Evolutionary conservation across 2,329 filamentous ascomycete species (phyloP).

Genomic region (Herpotrichia juniperi): DNA sequence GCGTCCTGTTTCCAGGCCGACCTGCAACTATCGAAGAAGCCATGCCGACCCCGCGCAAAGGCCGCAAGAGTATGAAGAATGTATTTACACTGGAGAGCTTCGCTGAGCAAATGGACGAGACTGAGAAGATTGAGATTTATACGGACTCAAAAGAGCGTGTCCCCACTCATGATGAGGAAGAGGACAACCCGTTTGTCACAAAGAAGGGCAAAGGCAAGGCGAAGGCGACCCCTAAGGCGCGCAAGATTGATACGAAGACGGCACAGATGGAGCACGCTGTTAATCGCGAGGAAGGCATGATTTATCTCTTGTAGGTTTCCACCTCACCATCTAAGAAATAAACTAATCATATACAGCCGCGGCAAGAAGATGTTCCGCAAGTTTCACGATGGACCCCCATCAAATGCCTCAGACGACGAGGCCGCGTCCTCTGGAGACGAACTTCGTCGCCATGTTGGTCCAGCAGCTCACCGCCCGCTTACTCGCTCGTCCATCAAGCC

Average conservation of each 20-base stretch:
- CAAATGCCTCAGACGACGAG: slow-evolving; percentile 41
- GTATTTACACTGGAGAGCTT: slow-evolving; percentile 45
- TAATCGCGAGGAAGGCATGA: slow-evolving; percentile 71
- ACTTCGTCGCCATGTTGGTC: slow-evolving; percentile 47
- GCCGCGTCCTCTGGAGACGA: slow-evolving; percentile 45
- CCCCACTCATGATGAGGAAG: slow-evolving; percentile 68
- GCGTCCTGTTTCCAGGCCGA: slow-evolving; percentile 64
- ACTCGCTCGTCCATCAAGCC: slow-evolving; percentile 75
- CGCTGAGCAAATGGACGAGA: slow-evolving; percentile 58
- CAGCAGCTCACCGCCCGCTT: slow-evolving; percentile 54
- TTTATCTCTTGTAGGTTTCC: slow-evolving; percentile 74
- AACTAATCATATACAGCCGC: slow-evolving; percentile 60
- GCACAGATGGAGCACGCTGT: slow-evolving; percentile 67
- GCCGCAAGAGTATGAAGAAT: slow-evolving; percentile 63
- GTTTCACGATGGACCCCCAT: slow-evolving; percentile 55
- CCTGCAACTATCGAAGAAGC: slow-evolving; percentile 66
- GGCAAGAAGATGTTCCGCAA: slow-evolving; percentile 80
- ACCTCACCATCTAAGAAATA: background rate
- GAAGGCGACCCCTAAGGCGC: slow-evolving; percentile 59
- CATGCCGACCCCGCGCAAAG: slow-evolving; percentile 65
- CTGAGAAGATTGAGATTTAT: slow-evolving; percentile 71
- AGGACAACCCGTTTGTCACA: slow-evolving; percentile 75
- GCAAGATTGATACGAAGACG: slow-evolving; percentile 62
- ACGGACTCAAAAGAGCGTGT: slow-evolving; percentile 79
- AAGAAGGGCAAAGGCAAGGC: slow-evolving; percentile 52